Conservation (phyloP, 129 eudicot genomes). For the Artemisia argyi region DNA sequence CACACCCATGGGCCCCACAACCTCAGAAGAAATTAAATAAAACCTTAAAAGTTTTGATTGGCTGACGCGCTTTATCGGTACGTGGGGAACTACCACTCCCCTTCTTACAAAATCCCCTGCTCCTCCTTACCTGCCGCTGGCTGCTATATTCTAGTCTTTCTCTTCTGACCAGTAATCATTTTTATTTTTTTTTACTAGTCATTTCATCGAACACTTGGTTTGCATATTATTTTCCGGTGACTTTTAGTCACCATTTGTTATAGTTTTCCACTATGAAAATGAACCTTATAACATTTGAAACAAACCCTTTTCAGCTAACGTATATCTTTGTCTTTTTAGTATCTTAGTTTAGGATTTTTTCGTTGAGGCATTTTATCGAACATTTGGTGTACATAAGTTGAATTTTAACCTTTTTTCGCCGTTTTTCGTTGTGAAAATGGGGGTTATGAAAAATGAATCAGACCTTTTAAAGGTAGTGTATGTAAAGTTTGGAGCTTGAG, state of each 20-base stretch:
- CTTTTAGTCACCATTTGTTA: constrained; percentile 14
- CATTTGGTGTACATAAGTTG: too few species aligned
- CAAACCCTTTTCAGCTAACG: constrained; percentile 6
- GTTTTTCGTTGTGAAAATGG: too few species aligned
- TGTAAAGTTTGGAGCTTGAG: too few species aligned
- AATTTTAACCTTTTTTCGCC: too few species aligned
- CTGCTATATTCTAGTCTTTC: constrained; percentile 24
- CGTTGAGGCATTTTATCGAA: too few species aligned
- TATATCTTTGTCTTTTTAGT: constrained; percentile 7
- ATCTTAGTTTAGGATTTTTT: background rate
- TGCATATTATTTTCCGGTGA: constrained; percentile 18
- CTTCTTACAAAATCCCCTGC: constrained; percentile 20
- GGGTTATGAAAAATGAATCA: too few species aligned
- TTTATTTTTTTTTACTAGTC: constrained; percentile 14
- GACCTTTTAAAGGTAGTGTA: too few species aligned
- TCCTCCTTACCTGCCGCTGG: constrained; percentile 12
- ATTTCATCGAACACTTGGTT: constrained; percentile 41
- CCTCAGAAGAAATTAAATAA: constrained; percentile 14
- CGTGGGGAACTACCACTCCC: constrained; percentile 43
- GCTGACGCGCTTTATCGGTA: constrained; percentile 41
- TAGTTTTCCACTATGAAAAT: constrained; percentile 29
- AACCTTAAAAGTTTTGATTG: constrained; percentile 42
- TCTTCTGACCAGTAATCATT: constrained; percentile 28
- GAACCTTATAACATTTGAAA: constrained; percentile 7
- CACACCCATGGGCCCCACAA: constrained; percentile 2